A percentile compares a stretch with the other conserved stretches of the same genome.
These are phyloP conservation scores for Paramecium pentaurelia DNA, from an alignment of 73 alveolate genomes.

Conservation along the genomic window DNA sequence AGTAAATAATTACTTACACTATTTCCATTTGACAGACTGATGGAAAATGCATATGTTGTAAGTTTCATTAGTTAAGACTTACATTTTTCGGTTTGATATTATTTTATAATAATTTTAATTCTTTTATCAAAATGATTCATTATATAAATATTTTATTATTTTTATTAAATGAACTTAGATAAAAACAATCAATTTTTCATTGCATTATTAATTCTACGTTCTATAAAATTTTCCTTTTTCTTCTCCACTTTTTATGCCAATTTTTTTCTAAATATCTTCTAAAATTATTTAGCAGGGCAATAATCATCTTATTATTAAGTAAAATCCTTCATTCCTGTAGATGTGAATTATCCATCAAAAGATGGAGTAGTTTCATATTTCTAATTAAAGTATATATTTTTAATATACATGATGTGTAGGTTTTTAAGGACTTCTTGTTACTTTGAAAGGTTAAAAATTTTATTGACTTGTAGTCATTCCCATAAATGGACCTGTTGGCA, in stretches of 20 bases:
- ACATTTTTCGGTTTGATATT: not conserved
- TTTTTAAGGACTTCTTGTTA: slow-evolving; percentile 11
- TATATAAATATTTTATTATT: not conserved
- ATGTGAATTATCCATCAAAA: slow-evolving; percentile 38
- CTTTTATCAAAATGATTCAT: not conserved
- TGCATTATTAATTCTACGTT: slow-evolving; percentile 23
- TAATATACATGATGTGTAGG: not conserved
- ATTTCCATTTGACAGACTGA: slow-evolving; percentile 8
- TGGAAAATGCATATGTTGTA: slow-evolving; percentile 27
- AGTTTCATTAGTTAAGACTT: not conserved
- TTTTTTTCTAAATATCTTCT: slow-evolving; percentile 30
- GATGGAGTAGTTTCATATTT: slow-evolving; percentile 45
- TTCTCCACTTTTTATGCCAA: not conserved
- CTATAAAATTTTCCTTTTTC: not conserved
- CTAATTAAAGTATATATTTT: not conserved
- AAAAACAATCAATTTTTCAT: not conserved
- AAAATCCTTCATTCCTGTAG: slow-evolving; percentile 37
- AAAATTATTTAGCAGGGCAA: slow-evolving; percentile 9
- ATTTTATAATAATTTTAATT: not conserved
- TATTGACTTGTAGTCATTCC: slow-evolving; percentile 25
- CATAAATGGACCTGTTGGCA: slow-evolving; percentile 35
- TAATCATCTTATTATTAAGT: not conserved
- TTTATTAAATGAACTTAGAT: not conserved
- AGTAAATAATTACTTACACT: not conserved
- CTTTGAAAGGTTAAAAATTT: not conserved